These are phyloP conservation scores for Cenchrus fungigraminus DNA, from an alignment of 176 grass and related monocot genomes.

Conservation along the genomic window DNA sequence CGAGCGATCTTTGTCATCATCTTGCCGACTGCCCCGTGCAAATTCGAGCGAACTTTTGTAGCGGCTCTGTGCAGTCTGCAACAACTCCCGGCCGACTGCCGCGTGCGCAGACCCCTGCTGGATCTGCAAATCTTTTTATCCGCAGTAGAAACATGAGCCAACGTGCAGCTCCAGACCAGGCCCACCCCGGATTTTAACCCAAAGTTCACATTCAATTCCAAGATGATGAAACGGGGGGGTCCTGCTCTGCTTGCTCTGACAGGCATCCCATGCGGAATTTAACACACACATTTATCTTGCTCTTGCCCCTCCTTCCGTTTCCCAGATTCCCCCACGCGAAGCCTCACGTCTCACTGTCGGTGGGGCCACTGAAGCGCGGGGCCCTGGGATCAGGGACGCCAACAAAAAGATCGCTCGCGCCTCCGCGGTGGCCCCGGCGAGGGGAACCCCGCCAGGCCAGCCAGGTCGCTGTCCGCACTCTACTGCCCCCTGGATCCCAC, in stretches of 20 bases:
- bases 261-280: slow-evolving; percentile 51
- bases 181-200: not conserved
- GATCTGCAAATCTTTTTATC: slow-evolving; percentile 22
- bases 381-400: not conserved
- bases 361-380: rapidly evolving
- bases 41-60: too few species aligned
- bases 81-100: not conserved
- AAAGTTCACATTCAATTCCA: slow-evolving; percentile 31
- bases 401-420: too few species aligned
- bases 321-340: not conserved
- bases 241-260: slow-evolving; percentile 20
- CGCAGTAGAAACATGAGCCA: slow-evolving; percentile 21
- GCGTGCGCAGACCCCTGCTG: slow-evolving; percentile 18
- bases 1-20: not conserved
- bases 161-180: not conserved
- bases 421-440: not conserved
- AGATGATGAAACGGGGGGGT: slow-evolving; percentile 17
- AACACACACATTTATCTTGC: slow-evolving; percentile 43
- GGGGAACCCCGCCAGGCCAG: not conserved
- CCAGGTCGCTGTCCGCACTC: slow-evolving; percentile 49
- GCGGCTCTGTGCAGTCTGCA: not conserved
- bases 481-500: slow-evolving; percentile 48
- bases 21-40: not conserved
- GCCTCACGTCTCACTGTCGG: not conserved
- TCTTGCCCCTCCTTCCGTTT: not conserved